Base-by-base conservation (phyloP, 163 green algal genomes). In the Scenedesmus sp. region DNA sequence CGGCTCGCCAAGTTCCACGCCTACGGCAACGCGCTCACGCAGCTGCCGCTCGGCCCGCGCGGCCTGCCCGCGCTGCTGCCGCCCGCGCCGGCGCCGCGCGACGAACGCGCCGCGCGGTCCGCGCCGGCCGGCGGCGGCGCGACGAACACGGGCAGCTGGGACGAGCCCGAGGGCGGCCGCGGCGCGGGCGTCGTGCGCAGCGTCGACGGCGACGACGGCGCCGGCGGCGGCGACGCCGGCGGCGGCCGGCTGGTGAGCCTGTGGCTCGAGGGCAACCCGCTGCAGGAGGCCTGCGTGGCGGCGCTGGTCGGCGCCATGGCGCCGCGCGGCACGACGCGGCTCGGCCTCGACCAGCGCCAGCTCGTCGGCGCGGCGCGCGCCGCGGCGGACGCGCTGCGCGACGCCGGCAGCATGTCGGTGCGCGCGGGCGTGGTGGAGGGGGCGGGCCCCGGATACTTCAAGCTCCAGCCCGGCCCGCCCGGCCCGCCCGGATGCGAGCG, bases 251-350 rank as follows among this genome's bases (percentile, higher is more conserved):
- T 77, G 11, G 50, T 34, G 7, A 77, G 54, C 56, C 50, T 77
- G 29, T 97, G 92, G 92, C 63, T 94, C 51, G 92, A 97, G 64
- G 90, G 86, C 56, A 96, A 96, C 79, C 87, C 90, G 2, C 56
- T 94, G 31, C 62, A 83, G 0, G 34, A 60, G 0, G 45, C 66
- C 10, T 47, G 20, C 22, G 56, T 82, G 31, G 33, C 60, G 48
- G 39, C 44, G 45, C 6, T 70, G 89, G 15, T 80, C 77, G 18
- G 67, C 69, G 20, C 17, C n/a, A 47, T 77, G 69, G 69, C 50
- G 7, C 31, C 69, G 26, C 53, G 39, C 31, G 69, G 69, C 6
- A 77, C 54, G 4, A 77, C 50, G 7, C 44, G 54, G 7, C 42
- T 93, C 3, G 89, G 89, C 9, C 57, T 93, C 26, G 89, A 93